phyloP scores from a whole-genome alignment of 495 filamentous ascomycete species.

The Niebla homalea region DNA sequence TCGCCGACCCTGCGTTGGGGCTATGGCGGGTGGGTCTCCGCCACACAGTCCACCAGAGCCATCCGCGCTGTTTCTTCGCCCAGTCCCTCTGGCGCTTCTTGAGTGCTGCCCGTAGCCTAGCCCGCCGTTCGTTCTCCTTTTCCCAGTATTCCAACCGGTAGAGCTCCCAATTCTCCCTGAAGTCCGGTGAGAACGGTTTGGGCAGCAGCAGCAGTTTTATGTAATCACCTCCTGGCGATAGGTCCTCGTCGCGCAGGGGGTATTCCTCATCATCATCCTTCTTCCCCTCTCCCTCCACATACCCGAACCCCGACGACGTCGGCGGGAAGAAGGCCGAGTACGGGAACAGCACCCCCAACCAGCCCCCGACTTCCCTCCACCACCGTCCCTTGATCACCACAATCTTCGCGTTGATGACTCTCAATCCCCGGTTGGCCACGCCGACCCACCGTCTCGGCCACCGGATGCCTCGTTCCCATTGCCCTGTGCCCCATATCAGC shows the following conservation, averaged over 20 bases:
- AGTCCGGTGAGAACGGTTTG: slow-evolving; percentile 87
- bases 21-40: slow-evolving; percentile 37
- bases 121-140: slow-evolving; percentile 80
- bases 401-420: slow-evolving; percentile 89
- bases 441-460: slow-evolving; percentile 89
- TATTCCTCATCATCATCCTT: slow-evolving; percentile 45
- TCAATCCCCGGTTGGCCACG: slow-evolving; percentile 75
- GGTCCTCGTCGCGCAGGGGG: slow-evolving; percentile 54
- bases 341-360: slow-evolving; percentile 58
- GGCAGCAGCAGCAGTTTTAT: slow-evolving; percentile 82
- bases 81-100: slow-evolving; percentile 49
- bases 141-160: slow-evolving; percentile 95
- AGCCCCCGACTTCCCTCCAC: slow-evolving; percentile 64
- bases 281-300: slow-evolving; percentile 41
- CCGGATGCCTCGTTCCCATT: slow-evolving; percentile 86
- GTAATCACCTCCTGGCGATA: slow-evolving; percentile 78
- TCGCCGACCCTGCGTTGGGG: slow-evolving; percentile 19
- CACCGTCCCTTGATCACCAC: slow-evolving; percentile 75
- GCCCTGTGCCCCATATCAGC: slow-evolving; percentile 83
- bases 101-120: slow-evolving; percentile 53
- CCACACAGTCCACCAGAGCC: slow-evolving; percentile 71
- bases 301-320: slow-evolving; percentile 46
- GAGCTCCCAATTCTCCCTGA: slow-evolving; percentile 94
- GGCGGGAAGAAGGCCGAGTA: slow-evolving; percentile 40
- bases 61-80: slow-evolving; percentile 55